phyloP scores from a whole-genome alignment of 176 grass and related monocot species.

The Saccharum officinarum region DNA sequence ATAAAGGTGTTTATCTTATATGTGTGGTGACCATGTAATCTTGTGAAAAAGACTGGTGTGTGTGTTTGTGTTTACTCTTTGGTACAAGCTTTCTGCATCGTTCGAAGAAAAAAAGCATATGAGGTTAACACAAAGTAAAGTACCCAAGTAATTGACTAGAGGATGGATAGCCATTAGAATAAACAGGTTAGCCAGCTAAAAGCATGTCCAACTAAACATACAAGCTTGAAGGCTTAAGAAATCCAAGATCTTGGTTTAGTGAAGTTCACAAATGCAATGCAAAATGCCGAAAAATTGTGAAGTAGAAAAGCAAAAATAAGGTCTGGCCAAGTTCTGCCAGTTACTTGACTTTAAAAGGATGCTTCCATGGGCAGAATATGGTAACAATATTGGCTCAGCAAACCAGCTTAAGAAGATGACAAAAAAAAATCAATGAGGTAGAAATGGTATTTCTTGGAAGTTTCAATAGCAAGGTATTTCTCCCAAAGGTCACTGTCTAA shows the following conservation, averaged over 20 bases:
- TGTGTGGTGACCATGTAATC: background rate
- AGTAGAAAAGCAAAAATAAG: background rate
- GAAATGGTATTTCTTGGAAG: background rate
- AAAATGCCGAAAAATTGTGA: background rate
- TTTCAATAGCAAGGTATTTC: background rate
- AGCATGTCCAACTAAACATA: background rate
- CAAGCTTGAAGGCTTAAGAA: background rate
- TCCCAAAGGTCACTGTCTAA: slow-evolving; percentile 15
- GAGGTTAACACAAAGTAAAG: background rate
- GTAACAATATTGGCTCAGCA: background rate
- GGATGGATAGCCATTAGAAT: background rate
- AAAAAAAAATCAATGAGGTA: background rate
- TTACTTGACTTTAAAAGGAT: background rate
- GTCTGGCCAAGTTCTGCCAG: background rate
- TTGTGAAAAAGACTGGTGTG: no score
- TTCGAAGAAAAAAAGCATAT: background rate
- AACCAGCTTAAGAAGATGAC: background rate
- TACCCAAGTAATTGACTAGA: background rate
- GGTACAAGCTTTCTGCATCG: background rate
- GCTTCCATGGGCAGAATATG: background rate
- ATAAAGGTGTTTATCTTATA: background rate
- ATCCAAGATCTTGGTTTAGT: background rate
- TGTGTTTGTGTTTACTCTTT: background rate
- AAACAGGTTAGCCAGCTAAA: background rate
- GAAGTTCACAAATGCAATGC: background rate